Base-by-base conservation (phyloP, 805 yeast species). In the Millerago galiae region DNA sequence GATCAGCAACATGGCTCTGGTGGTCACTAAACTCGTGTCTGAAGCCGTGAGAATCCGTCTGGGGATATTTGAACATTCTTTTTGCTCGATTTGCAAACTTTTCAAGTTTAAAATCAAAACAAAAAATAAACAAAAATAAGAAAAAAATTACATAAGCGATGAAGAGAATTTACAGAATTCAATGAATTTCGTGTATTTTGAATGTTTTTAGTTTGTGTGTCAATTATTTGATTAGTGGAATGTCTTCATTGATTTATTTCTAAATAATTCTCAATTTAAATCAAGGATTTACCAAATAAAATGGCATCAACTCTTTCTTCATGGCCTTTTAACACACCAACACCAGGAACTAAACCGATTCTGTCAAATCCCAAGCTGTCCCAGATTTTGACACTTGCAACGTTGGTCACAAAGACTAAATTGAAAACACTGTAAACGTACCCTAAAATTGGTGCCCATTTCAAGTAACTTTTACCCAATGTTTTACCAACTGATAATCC, bases 381-480 rank as follows among this genome's bases (percentile, higher is more conserved):
- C 97, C 98, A 90, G 41, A 85, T 82, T 53, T 66, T 72, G 53
- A 70, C 59, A 53, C 95, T 84, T 3, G 89, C 96, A 3, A 64
- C 66, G 57, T 90, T 90, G 2, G 89, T 80, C 38, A 71, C 93
- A 57, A 82, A 90, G 1, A 90, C 98, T 38, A 90, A 69, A 61
- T 90, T 90, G 70, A 85, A 90, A 12, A 90, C 91, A 7, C 91
- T 81, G 55, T 86, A 86, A 6, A 72, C 76, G 62, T 82, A 90
- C 0, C 96, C 96, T 27, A 90, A 63, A 38, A 70, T 54, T 0
- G 95, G 90, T 0, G 93, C 96, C 77, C 82, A 79, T 39, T 63
- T 58, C 35, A 88, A 57, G 57, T 85, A 90, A 34, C 72, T 64
- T 43, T 65, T 65, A 5, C 95, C 97, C 56, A 90, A 56, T n/a